phyloP scores from a whole-genome alignment of 352 stramenopile genomes.

The Pythium monospermum region DNA sequence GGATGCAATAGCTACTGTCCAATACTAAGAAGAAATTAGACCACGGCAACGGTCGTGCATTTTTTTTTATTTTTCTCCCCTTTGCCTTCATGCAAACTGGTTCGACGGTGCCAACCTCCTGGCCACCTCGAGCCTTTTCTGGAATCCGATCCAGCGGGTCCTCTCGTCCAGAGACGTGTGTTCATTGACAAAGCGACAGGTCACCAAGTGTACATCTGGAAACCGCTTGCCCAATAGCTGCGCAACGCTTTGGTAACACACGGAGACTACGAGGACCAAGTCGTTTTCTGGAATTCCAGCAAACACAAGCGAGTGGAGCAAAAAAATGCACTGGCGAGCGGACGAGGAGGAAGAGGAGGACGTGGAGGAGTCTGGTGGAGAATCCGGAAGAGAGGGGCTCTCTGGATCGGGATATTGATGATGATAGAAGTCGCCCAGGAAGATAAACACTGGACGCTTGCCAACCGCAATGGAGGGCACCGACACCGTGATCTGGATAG shows the following conservation, averaged over 20 bases:
- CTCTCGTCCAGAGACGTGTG: neutral
- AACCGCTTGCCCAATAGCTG: neutral
- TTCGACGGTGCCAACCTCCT: no score
- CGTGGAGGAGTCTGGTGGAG: no score
- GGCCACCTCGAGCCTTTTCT: no score
- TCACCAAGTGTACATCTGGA: conserved; percentile 2
- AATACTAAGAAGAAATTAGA: no score
- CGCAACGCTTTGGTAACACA: neutral
- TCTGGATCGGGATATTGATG: no score
- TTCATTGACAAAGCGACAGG: neutral
- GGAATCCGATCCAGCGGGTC: neutral
- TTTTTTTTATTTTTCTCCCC: no score
- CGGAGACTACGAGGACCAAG: neutral
- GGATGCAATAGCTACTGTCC: no score
- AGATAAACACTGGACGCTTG: neutral
- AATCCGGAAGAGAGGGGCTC: neutral
- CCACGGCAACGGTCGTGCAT: no score
- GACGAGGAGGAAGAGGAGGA: no score
- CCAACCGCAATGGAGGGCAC: neutral
- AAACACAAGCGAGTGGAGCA: neutral
- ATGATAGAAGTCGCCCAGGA: neutral
- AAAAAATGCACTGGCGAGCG: neutral
- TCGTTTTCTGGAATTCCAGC: neutral
- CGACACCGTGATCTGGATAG: neutral
- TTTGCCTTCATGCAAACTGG: no score